These are phyloP conservation scores for Bipolaris oryzae DNA, from an alignment of 2,329 filamentous ascomycete genomes.

Conservation along the genomic window DNA sequence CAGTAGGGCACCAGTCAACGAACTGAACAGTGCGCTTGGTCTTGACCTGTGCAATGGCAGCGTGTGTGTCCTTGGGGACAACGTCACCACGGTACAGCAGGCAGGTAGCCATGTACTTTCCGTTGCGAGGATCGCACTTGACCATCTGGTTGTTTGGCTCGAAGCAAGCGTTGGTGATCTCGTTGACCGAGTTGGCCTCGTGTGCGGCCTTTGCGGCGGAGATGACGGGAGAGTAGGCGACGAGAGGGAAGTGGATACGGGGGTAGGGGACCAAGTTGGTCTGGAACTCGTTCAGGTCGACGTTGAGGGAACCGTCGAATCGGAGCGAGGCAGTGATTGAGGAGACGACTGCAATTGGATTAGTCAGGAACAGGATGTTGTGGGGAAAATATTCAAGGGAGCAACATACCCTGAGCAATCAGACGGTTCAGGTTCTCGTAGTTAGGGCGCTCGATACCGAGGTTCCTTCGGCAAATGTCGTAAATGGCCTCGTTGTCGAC, in stretches of 20 bases:
- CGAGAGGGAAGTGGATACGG: conserved; percentile 98
- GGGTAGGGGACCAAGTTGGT: conserved; percentile 99
- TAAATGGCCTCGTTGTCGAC: conserved; percentile 99
- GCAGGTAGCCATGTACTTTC: conserved; percentile 99
- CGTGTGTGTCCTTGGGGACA: conserved; percentile 93
- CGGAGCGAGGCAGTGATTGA: conserved; percentile 98
- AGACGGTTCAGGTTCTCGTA: conserved; percentile 99
- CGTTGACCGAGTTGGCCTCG: conserved; percentile 96
- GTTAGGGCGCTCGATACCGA: conserved; percentile 95
- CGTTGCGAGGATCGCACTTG: conserved; percentile 97
- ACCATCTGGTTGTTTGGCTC: conserved; percentile 99
- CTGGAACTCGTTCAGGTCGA: conserved; percentile 99
- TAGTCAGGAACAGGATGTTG: neutral
- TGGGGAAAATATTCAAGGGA: neutral
- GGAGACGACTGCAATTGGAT: conserved; percentile 73
- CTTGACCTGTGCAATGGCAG: conserved; percentile 93
- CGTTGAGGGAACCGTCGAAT: conserved; percentile 98
- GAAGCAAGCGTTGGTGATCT: conserved; percentile 99
- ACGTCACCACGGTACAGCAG: conserved; percentile 98
- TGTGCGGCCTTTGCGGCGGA: conserved; percentile 94
- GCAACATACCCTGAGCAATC: conserved; percentile 82
- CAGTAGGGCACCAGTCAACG: conserved; percentile 99
- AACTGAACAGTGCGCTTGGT: conserved; percentile 99
- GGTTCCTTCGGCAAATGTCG: conserved; percentile 97
- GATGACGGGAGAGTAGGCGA: conserved; percentile 93